Base-by-base conservation (phyloP, 164 flowering plant genomes). In the Aristolochia californica region DNA sequence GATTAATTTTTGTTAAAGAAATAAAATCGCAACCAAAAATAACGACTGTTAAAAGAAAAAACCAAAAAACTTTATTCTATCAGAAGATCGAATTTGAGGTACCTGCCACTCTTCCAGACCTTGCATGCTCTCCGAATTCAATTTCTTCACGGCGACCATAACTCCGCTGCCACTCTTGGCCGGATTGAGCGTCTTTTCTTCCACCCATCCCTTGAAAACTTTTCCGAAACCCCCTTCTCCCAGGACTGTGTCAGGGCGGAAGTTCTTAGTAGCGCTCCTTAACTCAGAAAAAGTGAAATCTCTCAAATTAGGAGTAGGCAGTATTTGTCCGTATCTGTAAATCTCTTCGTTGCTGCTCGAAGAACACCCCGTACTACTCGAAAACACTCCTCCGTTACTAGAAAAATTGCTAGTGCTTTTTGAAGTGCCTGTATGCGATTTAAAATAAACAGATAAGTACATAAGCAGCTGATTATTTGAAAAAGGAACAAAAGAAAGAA, bases 211-310 rank as follows among this genome's bases (percentile, higher is more conserved):
- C 53, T 68, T 82, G 65, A 57, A 87, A 43, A 87, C 95, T 56
- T 56, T 78, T 10, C 95, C 90, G 63, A 87, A 87, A 2, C 90
- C 90, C n/a, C 95, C 95, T 47, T 75, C 79, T 13, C 95, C 95
- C 28, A 86, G 56, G 55, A 82, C 44, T 1, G 72, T 60, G 50
- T 80, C 88, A 0, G 81, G 53, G 48, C 51, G 78, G 70, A 87
- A 87, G 59, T 77, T 80, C 62, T 61, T 79, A 0, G 90, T 82
- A 1, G 81, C 82, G 17, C 18, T 50, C 62, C 65, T 84, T 64
- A 87, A 52, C 55, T 87, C 95, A 0, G 72, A 53, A 62, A 74
- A 84, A n/a, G 51, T 80, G 75, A 70, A 84, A 4, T 58, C 60
- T 57, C 68, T 87, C 68, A 87, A 58, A 60, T 74, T 75, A 13